A percentile compares a stretch with the other conserved stretches of the same genome.
Conservation (phyloP, 768 basidiomycete genomes). For the Naganishia friedmannii region DNA sequence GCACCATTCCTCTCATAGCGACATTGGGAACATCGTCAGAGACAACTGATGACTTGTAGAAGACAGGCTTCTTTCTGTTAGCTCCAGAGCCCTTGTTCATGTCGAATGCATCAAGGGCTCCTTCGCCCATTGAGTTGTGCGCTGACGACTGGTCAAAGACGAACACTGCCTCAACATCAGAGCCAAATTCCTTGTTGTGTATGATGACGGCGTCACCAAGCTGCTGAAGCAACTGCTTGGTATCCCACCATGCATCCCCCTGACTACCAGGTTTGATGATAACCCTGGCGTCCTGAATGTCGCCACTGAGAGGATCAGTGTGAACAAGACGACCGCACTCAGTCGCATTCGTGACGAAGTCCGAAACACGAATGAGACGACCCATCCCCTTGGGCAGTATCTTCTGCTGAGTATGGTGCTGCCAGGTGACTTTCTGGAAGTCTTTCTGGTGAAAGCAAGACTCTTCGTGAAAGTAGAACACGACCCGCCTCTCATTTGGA, state of each 20-base stretch:
- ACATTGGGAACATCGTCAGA: not conserved
- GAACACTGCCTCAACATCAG: slow-evolving; percentile 8
- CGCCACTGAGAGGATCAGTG: not conserved
- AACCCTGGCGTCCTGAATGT: not conserved
- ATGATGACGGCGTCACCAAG: not conserved
- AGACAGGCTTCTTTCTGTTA: not conserved
- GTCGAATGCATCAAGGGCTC: not conserved
- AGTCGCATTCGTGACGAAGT: slow-evolving; percentile 9
- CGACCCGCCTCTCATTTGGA: not conserved
- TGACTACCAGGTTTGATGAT: slow-evolving; percentile 3
- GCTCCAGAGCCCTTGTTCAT: not conserved
- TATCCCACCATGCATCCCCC: slow-evolving; percentile 7
- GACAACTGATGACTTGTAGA: not conserved
- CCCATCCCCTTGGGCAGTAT: not conserved
- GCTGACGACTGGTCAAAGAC: slow-evolving; percentile 12
- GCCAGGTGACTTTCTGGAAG: slow-evolving; percentile 10
- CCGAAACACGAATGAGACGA: slow-evolving; percentile 1
- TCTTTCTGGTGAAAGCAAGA: slow-evolving; percentile 6
- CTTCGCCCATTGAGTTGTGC: not conserved
- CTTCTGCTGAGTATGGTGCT: slow-evolving; percentile 5
- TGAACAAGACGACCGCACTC: not conserved
- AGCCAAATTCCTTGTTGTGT: not conserved
- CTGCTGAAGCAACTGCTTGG: not conserved
- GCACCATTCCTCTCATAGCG: not conserved
- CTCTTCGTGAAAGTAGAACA: slow-evolving; percentile 6